These are phyloP conservation scores for Tetracladium maxilliforme DNA, from an alignment of 2,329 filamentous ascomycete genomes.

Conservation along the genomic window DNA sequence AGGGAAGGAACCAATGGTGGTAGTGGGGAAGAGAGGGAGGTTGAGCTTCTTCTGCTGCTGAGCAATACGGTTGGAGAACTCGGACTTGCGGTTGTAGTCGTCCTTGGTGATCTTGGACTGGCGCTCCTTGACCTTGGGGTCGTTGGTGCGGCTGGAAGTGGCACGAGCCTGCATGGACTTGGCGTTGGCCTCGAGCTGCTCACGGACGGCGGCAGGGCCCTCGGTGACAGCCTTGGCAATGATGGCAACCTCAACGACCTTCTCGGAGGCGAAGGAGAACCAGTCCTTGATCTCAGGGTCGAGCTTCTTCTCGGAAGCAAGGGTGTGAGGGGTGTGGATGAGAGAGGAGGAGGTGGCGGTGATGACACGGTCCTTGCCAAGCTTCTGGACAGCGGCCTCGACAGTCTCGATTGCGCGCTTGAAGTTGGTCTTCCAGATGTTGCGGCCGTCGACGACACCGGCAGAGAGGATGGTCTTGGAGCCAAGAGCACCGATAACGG, in stretches of 20 bases:
- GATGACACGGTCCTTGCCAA: constrained; percentile 95
- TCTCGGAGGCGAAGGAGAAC: constrained; percentile 97
- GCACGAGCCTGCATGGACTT: constrained; percentile 86
- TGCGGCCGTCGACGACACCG: constrained; percentile 95
- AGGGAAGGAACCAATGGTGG: constrained; percentile 98
- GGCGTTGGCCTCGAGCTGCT: constrained; percentile 91
- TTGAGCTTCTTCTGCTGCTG: constrained; percentile 87
- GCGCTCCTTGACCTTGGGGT: constrained; percentile 93
- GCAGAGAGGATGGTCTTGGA: constrained; percentile 81
- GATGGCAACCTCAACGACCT: constrained; percentile 76
- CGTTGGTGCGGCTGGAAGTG: constrained; percentile 88
- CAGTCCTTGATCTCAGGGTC: constrained; percentile 86
- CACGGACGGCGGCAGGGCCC: constrained; percentile 71
- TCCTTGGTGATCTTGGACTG: constrained; percentile 73
- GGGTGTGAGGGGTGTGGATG: constrained; percentile 95
- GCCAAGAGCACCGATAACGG: constrained; percentile 70
- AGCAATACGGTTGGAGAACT: constrained; percentile 71
- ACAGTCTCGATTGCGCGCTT: constrained; percentile 84
- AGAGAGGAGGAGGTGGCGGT: constrained; percentile 95
- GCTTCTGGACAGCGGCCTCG: constrained; percentile 82
- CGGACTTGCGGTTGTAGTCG: constrained; percentile 86
- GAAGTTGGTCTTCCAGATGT: constrained; percentile 99
- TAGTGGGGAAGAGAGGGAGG: constrained; percentile 94
- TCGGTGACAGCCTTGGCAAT: constrained; percentile 96
- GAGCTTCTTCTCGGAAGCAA: constrained; percentile 97